A percentile compares a stretch with the other conserved stretches of the same genome.
Evolutionary conservation across 208 protist genomes (phyloP).

Genomic region (Wallacemonas collosoma): DNA sequence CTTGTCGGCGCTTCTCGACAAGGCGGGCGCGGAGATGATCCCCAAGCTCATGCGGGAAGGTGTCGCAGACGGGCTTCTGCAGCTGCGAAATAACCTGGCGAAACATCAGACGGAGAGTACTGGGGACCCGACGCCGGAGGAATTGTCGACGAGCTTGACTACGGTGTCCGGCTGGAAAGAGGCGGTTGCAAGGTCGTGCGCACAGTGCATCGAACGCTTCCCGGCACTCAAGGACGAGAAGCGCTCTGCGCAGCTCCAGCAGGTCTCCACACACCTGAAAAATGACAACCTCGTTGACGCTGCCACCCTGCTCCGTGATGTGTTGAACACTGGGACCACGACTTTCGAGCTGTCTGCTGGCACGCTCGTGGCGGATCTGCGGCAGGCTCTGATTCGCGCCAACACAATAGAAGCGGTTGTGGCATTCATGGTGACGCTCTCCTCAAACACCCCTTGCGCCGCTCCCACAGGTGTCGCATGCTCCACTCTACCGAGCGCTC

Average conservation of each 20-base stretch:
- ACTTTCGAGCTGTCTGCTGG: constrained; percentile 68
- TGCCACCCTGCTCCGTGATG: constrained; percentile 34
- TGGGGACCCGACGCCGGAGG: background rate
- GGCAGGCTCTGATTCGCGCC: constrained; percentile 20
- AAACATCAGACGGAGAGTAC: background rate
- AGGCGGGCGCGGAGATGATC: constrained; percentile 58
- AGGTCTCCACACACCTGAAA: constrained; percentile 44
- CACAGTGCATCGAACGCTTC: constrained; percentile 24
- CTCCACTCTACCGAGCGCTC: constrained; percentile 1
- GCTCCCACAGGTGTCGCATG: too few species aligned
- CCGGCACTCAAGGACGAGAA: constrained; percentile 39
- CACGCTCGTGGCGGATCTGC: constrained; percentile 45
- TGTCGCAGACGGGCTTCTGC: constrained; percentile 54
- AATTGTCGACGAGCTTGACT: background rate
- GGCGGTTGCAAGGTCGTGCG: background rate
- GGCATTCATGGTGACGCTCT: constrained; percentile 31
- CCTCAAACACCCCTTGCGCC: background rate
- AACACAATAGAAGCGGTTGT: constrained; percentile 39
- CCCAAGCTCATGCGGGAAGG: constrained; percentile 86
- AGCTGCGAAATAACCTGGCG: constrained; percentile 26
- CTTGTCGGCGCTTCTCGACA: constrained; percentile 62
- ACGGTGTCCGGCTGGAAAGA: constrained; percentile 1
- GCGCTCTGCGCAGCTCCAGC: constrained; percentile 32
- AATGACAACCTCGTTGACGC: constrained; percentile 44
- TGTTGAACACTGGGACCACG: constrained; percentile 53